Percentiles rank a stretch among this genome's conserved stretches.
phyloP scores from a whole-genome alignment of 2,329 filamentous ascomycete genomes.

The Monosporascus sp. region DNA sequence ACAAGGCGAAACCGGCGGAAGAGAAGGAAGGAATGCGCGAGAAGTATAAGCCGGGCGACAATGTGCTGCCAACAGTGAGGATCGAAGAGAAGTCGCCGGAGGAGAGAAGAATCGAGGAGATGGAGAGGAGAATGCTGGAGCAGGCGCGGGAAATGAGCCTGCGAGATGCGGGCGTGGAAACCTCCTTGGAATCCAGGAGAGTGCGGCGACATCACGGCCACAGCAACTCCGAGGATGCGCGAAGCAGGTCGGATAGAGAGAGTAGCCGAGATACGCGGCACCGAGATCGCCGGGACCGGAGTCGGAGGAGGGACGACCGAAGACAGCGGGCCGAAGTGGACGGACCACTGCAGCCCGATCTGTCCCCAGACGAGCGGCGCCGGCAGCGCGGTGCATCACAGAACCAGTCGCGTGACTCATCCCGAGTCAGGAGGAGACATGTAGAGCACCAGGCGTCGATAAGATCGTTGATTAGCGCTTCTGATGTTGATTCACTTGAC shows the following conservation, averaged over 20 bases:
- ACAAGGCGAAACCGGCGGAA: slow-evolving; percentile 59
- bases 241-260: slow-evolving; percentile 29
- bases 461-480: slow-evolving; percentile 74
- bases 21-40: slow-evolving; percentile 73
- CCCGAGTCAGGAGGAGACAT: slow-evolving; percentile 43
- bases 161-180: slow-evolving; percentile 54
- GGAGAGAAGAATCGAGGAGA: slow-evolving; percentile 52
- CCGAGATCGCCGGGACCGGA: slow-evolving; percentile 17
- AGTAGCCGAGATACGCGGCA: slow-evolving; percentile 21
- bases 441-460: slow-evolving; percentile 89
- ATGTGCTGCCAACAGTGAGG: slow-evolving; percentile 63
- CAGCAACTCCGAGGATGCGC: slow-evolving; percentile 22
- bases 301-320: slow-evolving; percentile 24
- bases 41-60: slow-evolving; percentile 77
- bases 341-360: slow-evolving; percentile 33
- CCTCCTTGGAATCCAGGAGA: slow-evolving; percentile 21
- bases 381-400: slow-evolving; percentile 40
- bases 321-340: slow-evolving; percentile 25
- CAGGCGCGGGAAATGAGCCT: slow-evolving; percentile 71
- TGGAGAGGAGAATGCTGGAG: slow-evolving; percentile 65
- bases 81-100: slow-evolving; percentile 45
- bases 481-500: slow-evolving; percentile 69
- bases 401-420: slow-evolving; percentile 32
- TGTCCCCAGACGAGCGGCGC: slow-evolving; percentile 29
- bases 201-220: slow-evolving; percentile 20